Conservation (phyloP, 2,329 filamentous ascomycete genomes). For the Zymoseptoria brevis region DNA sequence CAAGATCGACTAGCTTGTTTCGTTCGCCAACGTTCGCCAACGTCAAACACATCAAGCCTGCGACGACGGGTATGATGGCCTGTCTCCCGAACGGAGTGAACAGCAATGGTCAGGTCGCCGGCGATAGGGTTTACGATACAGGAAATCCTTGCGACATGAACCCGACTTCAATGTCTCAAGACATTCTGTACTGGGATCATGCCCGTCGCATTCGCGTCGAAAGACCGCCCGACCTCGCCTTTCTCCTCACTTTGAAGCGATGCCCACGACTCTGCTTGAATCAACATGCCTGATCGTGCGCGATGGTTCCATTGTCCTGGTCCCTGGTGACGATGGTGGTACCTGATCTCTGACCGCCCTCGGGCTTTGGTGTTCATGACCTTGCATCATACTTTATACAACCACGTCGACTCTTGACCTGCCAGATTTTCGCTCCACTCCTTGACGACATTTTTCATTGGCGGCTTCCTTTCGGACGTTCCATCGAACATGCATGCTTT, state of each 20-base stretch:
- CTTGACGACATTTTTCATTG: neutral
- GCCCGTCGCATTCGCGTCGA: neutral
- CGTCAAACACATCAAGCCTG: neutral
- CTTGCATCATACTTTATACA: neutral
- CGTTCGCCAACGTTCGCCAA: neutral
- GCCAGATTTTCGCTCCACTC: neutral
- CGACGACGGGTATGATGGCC: neutral
- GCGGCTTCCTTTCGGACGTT: neutral
- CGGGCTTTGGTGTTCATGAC: neutral
- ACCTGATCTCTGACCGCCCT: neutral
- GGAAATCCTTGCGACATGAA: neutral
- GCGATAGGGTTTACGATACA: neutral
- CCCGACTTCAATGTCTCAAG: neutral
- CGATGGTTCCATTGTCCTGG: neutral
- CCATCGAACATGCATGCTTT: neutral
- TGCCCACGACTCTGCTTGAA: neutral
- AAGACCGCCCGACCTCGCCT: neutral
- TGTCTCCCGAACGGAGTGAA: neutral
- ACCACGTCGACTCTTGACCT: neutral
- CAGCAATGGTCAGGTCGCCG: neutral
- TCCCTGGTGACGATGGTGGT: neutral
- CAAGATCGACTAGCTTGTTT: neutral
- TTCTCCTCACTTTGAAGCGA: neutral
- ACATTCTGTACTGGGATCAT: neutral
- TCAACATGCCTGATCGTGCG: neutral